These are phyloP conservation scores for Rhipidocladum racemiflorum DNA, from an alignment of 176 grass and related monocot genomes.

Conservation along the genomic window DNA sequence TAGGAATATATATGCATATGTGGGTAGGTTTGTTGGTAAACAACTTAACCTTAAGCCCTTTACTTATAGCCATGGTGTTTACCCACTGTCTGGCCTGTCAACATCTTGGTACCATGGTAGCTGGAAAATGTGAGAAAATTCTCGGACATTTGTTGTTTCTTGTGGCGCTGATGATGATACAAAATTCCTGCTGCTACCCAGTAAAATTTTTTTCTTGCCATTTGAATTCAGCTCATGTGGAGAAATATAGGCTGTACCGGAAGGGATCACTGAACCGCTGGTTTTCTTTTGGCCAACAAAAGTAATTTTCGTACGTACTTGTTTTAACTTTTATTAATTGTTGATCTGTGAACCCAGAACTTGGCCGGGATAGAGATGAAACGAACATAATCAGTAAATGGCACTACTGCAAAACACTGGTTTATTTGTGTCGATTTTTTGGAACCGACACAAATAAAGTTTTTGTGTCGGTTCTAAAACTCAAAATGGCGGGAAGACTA, in stretches of 20 bases:
- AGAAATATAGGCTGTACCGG: not conserved
- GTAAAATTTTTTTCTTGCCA: not conserved
- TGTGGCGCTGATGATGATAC: not conserved
- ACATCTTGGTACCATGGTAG: not conserved
- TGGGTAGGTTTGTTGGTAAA: slow-evolving; percentile 38
- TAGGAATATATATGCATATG: not conserved
- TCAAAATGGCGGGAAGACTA: no score
- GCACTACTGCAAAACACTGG: no score
- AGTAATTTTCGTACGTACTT: not conserved
- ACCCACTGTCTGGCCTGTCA: not conserved
- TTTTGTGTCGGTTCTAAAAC: no score
- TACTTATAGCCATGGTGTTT: not conserved
- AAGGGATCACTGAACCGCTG: not conserved
- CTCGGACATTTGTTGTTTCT: not conserved
- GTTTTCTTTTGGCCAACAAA: not conserved
- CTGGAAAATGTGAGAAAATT: slow-evolving; percentile 18
- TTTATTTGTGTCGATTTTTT: no score
- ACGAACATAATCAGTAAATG: no score
- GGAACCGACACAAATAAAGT: no score
- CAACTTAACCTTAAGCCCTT: slow-evolving; percentile 30
- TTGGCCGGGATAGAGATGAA: no score
- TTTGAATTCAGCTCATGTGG: not conserved
- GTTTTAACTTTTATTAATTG: not conserved
- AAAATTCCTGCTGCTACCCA: not conserved
- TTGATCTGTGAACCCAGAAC: not conserved